Percentiles rank a stretch among this genome's conserved stretches.
These are phyloP conservation scores for Rhododendron ferrugineum DNA, from an alignment of 148 eudicot species.

Conservation along the genomic window DNA sequence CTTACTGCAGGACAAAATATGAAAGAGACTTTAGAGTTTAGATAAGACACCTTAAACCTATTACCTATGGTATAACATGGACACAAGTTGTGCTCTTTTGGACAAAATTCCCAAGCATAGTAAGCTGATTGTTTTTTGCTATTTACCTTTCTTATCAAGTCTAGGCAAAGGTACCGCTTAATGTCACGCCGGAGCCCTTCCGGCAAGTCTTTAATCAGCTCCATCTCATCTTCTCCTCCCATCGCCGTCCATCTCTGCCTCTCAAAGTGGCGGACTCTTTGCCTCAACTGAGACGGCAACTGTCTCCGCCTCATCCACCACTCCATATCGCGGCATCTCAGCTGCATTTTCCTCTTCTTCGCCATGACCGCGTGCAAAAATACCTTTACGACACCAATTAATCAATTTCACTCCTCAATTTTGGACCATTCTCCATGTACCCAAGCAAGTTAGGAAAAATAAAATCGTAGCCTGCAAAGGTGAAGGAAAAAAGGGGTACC, in stretches of 20 bases:
- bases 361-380: conserved; percentile 77
- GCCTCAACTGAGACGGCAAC: conserved; percentile 58
- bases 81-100: too few species aligned
- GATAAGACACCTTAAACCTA: not conserved
- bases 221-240: conserved; percentile 90
- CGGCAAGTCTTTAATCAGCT: conserved; percentile 73
- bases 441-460: not conserved
- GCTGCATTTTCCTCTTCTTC: conserved; percentile 66
- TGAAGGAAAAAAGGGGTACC: conserved; percentile 15
- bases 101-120: not conserved
- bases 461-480: not conserved
- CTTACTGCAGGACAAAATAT: not conserved
- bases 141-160: conserved; percentile 62
- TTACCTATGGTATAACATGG: not conserved
- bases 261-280: conserved; percentile 73
- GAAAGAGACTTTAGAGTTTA: not conserved
- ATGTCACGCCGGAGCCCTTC: conserved; percentile 93
- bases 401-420: not conserved
- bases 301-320: conserved; percentile 98
- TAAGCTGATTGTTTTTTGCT: not conserved
- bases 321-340: conserved; percentile 75
- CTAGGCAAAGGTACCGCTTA: conserved; percentile 84
- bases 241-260: conserved; percentile 65
- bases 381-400: conserved; percentile 27
- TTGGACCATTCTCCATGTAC: not conserved